phyloP scores from a whole-genome alignment of 768 basidiomycete genomes.

The Rubroboletus satanas region DNA sequence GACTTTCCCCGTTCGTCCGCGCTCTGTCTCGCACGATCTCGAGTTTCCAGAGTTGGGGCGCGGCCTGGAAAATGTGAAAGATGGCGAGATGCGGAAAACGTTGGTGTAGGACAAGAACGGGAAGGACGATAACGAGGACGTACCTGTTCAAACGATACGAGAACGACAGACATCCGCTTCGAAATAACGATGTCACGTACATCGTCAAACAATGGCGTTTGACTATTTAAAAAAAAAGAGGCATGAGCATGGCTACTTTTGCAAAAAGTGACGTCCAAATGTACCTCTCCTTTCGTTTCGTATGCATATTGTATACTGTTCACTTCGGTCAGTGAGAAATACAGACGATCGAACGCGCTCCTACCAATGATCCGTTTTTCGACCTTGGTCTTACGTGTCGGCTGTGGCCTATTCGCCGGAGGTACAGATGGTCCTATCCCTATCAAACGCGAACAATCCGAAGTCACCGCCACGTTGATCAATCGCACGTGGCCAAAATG shows the following conservation, averaged over 20 bases:
- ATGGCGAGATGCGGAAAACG: background rate
- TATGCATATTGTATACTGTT: conserved; percentile 47
- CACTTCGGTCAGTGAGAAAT: background rate
- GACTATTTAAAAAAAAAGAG: conserved; percentile 29
- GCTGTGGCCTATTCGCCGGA: conserved; percentile 40
- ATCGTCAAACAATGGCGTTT: conserved; percentile 50
- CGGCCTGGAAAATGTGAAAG: conserved; percentile 39
- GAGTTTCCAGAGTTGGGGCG: conserved; percentile 74
- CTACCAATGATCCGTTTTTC: conserved; percentile 53
- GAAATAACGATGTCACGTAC: conserved; percentile 50
- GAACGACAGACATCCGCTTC: conserved; percentile 38
- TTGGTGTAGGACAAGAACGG: background rate
- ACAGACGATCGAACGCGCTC: background rate
- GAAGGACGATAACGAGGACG: background rate
- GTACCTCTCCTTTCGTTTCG: conserved; percentile 45
- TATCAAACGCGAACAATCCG: conserved; percentile 43
- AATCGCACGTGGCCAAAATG: conserved; percentile 41
- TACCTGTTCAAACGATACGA: conserved; percentile 36
- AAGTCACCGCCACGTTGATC: conserved; percentile 49
- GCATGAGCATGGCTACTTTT: background rate
- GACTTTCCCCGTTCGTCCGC: conserved; percentile 29
- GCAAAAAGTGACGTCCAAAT: conserved; percentile 3
- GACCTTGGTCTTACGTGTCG: conserved; percentile 41
- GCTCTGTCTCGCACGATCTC: conserved; percentile 52
- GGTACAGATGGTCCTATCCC: conserved; percentile 44